Evolutionary conservation across 2,329 filamentous ascomycete genomes (phyloP).

Genomic region (Venturiaceae sp.): DNA sequence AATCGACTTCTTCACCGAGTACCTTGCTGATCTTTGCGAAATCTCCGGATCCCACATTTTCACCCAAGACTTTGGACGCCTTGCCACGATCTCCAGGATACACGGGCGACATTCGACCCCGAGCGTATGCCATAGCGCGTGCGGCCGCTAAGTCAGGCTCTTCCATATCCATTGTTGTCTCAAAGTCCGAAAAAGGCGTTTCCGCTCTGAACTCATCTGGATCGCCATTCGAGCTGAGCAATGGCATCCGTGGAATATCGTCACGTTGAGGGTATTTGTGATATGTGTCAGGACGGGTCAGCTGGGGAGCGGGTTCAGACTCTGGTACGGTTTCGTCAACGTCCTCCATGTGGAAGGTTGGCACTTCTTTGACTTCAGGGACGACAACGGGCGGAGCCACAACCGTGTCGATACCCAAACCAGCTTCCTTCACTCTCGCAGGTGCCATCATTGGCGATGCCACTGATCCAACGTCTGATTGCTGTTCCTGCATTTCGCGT

Average conservation of each 20-base stretch:
- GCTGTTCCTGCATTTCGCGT: background rate
- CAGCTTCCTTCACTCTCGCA: background rate
- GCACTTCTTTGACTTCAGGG: background rate
- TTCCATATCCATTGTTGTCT: conserved; percentile 1
- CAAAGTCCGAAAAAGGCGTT: conserved; percentile 2
- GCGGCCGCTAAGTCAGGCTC: background rate
- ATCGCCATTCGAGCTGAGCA: background rate
- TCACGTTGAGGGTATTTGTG: background rate
- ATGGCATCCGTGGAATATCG: conserved; percentile 2
- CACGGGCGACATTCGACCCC: background rate
- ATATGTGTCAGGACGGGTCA: background rate
- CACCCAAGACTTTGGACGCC: conserved; percentile 2
- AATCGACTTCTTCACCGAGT: background rate
- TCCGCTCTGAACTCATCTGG: background rate
- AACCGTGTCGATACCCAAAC: background rate
- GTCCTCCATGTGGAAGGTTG: conserved; percentile 6
- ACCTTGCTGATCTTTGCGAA: conserved; percentile 1
- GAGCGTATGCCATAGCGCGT: background rate
- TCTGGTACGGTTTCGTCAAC: background rate
- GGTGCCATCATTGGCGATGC: background rate
- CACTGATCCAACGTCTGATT: background rate
- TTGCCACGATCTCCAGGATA: conserved; percentile 5
- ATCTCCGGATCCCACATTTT: background rate
- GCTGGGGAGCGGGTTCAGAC: background rate
- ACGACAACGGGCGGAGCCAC: background rate